Conservation (phyloP, 805 yeast genomes). For the Gaillardinia entomophila region DNA sequence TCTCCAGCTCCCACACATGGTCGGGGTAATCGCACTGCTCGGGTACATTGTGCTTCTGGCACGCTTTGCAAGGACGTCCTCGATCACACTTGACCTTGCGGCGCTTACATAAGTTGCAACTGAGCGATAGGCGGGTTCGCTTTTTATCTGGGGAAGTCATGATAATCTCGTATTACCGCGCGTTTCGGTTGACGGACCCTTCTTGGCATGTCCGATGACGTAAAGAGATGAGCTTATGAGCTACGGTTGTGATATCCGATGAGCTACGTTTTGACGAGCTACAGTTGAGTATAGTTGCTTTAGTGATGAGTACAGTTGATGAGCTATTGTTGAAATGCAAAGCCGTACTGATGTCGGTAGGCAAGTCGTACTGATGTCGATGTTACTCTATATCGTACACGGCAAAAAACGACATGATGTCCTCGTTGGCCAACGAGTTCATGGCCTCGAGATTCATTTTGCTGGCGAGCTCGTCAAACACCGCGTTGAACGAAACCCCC, state of each 20-base stretch:
- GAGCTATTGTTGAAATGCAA: too few relatives aligned
- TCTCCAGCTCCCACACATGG: constrained; percentile 3
- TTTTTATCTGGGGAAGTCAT: constrained; percentile 6
- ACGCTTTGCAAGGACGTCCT: constrained; percentile 28
- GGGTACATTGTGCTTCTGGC: constrained; percentile 19
- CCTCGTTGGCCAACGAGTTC: constrained; percentile 16
- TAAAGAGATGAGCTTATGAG: neutral
- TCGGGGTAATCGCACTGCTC: constrained; percentile 20
- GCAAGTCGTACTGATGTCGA: too few relatives aligned
- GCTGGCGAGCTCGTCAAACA: constrained; percentile 10
- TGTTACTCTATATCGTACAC: too few relatives aligned
- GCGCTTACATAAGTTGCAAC: constrained; percentile 28
- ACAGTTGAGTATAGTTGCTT: too few relatives aligned
- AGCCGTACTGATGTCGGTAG: too few relatives aligned
- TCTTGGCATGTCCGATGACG: neutral
- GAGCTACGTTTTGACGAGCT: too few relatives aligned
- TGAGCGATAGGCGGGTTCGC: constrained; percentile 25
- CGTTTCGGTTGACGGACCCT: neutral
- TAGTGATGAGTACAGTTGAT: too few relatives aligned
- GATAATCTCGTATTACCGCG: neutral
- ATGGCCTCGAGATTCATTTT: constrained; percentile 7
- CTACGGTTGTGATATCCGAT: too few relatives aligned
- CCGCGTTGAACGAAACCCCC: constrained; percentile 6
- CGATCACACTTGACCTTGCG: constrained; percentile 36
- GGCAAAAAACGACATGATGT: constrained; percentile 28